Evolutionary conservation across 208 protist species (phyloP).

Genomic region (Phytomonas francai): DNA sequence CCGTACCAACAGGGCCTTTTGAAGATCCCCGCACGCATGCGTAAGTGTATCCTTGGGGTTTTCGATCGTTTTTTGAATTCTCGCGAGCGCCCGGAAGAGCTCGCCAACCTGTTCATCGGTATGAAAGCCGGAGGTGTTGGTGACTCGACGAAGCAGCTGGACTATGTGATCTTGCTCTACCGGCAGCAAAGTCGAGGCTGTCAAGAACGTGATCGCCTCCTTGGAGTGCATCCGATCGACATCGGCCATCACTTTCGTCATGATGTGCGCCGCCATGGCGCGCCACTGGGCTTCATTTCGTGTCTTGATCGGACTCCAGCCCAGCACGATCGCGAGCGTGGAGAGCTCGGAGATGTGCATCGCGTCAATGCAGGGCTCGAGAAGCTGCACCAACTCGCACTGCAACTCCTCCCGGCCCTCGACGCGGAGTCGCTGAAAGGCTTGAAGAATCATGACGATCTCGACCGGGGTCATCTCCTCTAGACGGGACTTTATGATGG

Average conservation of each 20-base stretch:
- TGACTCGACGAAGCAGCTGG: conserved; percentile 38
- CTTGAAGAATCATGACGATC: conserved; percentile 79
- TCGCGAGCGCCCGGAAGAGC: conserved; percentile 24
- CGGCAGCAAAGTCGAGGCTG: conserved; percentile 22
- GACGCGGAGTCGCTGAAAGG: conserved; percentile 49
- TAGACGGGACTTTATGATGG: conserved; percentile 37
- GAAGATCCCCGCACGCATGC: conserved; percentile 21
- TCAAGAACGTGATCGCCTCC: conserved; percentile 54
- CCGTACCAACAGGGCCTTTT: conserved; percentile 32
- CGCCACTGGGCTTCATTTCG: conserved; percentile 31
- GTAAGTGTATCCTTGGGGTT: conserved; percentile 24
- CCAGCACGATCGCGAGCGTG: conserved; percentile 50
- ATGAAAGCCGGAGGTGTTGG: conserved; percentile 52
- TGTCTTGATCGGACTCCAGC: conserved; percentile 20
- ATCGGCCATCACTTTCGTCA: conserved; percentile 23
- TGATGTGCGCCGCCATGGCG: conserved; percentile 23
- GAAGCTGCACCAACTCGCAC: conserved; percentile 35
- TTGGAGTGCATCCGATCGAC: conserved; percentile 64
- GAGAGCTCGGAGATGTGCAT: conserved; percentile 73
- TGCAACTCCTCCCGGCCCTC: conserved; percentile 26
- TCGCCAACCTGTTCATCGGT: conserved; percentile 56
- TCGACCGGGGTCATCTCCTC: conserved; percentile 70
- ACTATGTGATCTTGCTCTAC: conserved; percentile 33
- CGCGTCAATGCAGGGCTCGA: conserved; percentile 35
- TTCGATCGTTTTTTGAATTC: conserved; percentile 15